Evolutionary conservation across 2,329 filamentous ascomycete genomes (phyloP).

Genomic region (Xylaria arbuscula): DNA sequence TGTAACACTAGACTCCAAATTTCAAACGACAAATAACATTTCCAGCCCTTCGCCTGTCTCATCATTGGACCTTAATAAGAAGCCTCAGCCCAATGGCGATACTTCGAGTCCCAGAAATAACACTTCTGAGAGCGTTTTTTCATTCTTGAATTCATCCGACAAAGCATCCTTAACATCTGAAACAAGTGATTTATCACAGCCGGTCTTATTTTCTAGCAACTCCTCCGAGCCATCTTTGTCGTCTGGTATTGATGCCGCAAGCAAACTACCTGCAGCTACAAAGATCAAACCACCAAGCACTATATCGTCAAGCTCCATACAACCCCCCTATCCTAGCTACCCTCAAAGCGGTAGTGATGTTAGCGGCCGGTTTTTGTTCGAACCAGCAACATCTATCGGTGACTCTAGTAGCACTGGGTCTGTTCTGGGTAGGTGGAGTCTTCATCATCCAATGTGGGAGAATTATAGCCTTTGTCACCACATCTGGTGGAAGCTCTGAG

Average conservation of each 20-base stretch:
- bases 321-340: constrained; percentile 12
- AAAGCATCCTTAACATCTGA: background rate
- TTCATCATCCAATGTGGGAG: background rate
- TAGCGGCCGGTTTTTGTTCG: background rate
- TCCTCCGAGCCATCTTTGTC: constrained; percentile 24
- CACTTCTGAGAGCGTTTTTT: constrained; percentile 12
- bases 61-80: background rate
- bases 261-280: background rate
- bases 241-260: background rate
- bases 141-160: constrained; percentile 9
- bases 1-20: background rate
- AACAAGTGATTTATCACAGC: background rate
- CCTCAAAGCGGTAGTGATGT: constrained; percentile 15
- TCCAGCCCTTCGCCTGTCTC: constrained; percentile 1
- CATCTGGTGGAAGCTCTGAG: background rate
- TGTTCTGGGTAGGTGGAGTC: constrained; percentile 26
- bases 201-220: background rate
- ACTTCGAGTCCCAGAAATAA: background rate
- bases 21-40: constrained; percentile 1
- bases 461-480: background rate
- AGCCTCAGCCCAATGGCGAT: background rate
- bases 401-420: background rate
- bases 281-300: background rate
- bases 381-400: background rate
- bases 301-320: background rate